phyloP scores from a whole-genome alignment of 2,329 filamentous ascomycete genomes.

The Cladophialophora immunda region DNA sequence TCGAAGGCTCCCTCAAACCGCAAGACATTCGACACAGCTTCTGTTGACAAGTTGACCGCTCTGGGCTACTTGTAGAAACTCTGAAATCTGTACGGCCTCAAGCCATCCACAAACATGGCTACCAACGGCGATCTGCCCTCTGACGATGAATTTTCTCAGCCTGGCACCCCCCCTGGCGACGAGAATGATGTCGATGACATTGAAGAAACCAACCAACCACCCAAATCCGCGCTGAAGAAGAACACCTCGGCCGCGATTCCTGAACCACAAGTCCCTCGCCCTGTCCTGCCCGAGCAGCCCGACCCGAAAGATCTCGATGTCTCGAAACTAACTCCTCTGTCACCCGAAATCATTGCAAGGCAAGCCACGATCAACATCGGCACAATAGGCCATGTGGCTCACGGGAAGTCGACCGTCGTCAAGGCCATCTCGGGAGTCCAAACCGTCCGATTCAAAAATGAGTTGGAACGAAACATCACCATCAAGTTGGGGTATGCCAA shows the following conservation, averaged over 20 bases:
- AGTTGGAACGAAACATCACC: constrained; percentile 98
- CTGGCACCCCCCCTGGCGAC: constrained; percentile 59
- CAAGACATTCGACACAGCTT: neutral
- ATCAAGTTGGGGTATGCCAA: constrained; percentile 99
- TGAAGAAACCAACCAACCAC: constrained; percentile 69
- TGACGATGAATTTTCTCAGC: constrained; percentile 58
- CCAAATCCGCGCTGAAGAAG: constrained; percentile 90
- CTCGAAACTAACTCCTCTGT: constrained; percentile 79
- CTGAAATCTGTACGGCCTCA: neutral
- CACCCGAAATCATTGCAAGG: constrained; percentile 94
- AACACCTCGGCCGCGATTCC: constrained; percentile 58
- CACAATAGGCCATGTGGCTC: constrained; percentile 97
- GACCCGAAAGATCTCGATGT: constrained; percentile 90
- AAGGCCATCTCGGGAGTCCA: constrained; percentile 99
- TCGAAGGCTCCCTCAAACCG: neutral
- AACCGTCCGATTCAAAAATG: constrained; percentile 99
- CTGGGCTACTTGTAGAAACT: neutral
- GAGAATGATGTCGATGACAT: constrained; percentile 63
- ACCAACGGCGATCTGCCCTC: constrained; percentile 53
- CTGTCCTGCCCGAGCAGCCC: constrained; percentile 85
- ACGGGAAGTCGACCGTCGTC: constrained; percentile 98
- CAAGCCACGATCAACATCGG: constrained; percentile 99
- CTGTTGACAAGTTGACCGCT: neutral
- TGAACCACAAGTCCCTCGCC: constrained; percentile 66
- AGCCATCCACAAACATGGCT: constrained; percentile 40